phyloP scores from a whole-genome alignment of 805 yeast genomes.

The Alloascoidea hylecoeti region DNA sequence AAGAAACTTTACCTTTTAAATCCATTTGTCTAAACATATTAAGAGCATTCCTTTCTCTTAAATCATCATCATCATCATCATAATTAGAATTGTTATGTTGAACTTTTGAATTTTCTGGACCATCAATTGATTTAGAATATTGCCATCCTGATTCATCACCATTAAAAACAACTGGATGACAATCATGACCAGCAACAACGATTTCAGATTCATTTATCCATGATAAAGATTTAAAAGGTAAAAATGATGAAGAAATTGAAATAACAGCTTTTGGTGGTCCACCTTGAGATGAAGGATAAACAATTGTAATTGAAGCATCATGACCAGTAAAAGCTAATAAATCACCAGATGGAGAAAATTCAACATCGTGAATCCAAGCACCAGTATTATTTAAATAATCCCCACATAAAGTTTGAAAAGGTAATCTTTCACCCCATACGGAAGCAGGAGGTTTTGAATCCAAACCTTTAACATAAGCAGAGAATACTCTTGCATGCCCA shows the following conservation, averaged over 20 bases:
- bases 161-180: conserved; percentile 76
- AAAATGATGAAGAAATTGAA: conserved; percentile 46
- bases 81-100: conserved; percentile 26
- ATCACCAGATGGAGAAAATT: conserved; percentile 71
- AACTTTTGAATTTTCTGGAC: conserved; percentile 20
- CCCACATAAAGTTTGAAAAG: conserved; percentile 85
- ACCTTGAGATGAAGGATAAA: conserved; percentile 60
- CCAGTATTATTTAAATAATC: conserved; percentile 59
- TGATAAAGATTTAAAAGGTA: conserved; percentile 70
- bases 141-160: conserved; percentile 55
- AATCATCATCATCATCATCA: neutral
- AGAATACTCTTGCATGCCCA: conserved; percentile 81
- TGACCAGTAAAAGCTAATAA: conserved; percentile 73
- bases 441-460: conserved; percentile 73
- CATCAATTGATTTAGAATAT: conserved; percentile 48
- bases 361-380: conserved; percentile 87
- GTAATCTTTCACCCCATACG: conserved; percentile 90
- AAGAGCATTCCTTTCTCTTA: conserved; percentile 55
- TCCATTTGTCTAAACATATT: conserved; percentile 94
- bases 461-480: conserved; percentile 78
- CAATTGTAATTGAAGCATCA: conserved; percentile 71
- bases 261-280: conserved; percentile 47
- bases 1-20: conserved; percentile 63
- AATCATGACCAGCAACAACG: conserved; percentile 84
- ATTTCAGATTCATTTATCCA: conserved; percentile 56